A percentile compares a stretch with the other conserved stretches of the same genome.
Conservation (phyloP, 345 rosid genomes). For the Euphorbia pulcherrima region DNA sequence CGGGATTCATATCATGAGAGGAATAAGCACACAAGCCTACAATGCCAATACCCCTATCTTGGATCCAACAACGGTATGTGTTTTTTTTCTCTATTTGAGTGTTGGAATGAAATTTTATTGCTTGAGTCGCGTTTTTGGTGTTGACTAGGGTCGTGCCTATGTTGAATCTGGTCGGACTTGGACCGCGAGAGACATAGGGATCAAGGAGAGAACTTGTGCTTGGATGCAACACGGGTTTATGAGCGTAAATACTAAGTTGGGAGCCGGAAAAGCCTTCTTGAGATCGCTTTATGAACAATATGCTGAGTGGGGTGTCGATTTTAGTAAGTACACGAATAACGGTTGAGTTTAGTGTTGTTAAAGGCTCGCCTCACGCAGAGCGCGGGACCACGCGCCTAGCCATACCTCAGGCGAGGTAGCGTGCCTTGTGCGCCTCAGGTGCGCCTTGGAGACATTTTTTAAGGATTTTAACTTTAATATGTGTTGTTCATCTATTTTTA, state of each 20-base stretch:
- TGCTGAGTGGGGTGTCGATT: slow-evolving; percentile 94
- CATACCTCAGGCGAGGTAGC: no score
- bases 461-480: no score
- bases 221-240: slow-evolving; percentile 94
- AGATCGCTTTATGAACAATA: slow-evolving; percentile 76
- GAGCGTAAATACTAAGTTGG: slow-evolving; percentile 68
- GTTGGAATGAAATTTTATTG: not conserved
- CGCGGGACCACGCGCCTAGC: no score
- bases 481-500: no score
- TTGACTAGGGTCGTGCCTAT: slow-evolving; percentile 58
- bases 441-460: no score
- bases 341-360: no score
- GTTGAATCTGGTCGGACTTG: slow-evolving; percentile 52
- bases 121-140: slow-evolving; percentile 16
- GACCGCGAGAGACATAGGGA: slow-evolving; percentile 76
- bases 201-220: slow-evolving; percentile 76
- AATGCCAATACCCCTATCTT: slow-evolving; percentile 71
- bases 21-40: slow-evolving; percentile 85
- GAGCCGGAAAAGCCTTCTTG: slow-evolving; percentile 84
- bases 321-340: slow-evolving; percentile 68
- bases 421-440: no score
- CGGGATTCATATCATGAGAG: slow-evolving; percentile 94
- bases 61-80: slow-evolving; percentile 51
- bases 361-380: no score
- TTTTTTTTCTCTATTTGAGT: not conserved